phyloP scores from a whole-genome alignment of 1,284 basidiomycete species.

The Cryptococcus floricola region DNA sequence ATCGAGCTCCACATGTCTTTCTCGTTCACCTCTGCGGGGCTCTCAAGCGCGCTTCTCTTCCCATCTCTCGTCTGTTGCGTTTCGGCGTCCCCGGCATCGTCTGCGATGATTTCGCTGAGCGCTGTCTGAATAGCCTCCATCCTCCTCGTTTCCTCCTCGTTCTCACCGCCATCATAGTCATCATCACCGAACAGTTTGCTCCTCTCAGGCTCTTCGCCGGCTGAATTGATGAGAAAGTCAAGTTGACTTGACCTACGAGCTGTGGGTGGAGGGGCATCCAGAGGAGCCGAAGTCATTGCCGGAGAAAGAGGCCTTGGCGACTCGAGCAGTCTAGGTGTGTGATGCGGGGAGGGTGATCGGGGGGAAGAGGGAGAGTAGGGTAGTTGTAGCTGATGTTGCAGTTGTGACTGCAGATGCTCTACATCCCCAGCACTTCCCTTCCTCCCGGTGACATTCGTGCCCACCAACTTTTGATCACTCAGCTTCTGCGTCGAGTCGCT shows the following conservation, averaged over 20 bases:
- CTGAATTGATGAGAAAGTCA: constrained; percentile 38
- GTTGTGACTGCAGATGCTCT: background rate
- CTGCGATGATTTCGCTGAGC: constrained; percentile 85
- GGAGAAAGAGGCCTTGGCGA: background rate
- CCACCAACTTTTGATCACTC: too few species aligned
- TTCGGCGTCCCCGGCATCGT: constrained; percentile 58
- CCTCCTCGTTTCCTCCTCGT: constrained; percentile 59
- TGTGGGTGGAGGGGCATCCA: constrained; percentile 13
- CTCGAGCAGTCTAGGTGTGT: background rate
- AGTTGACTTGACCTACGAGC: constrained; percentile 29
- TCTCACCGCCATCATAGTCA: constrained; percentile 21
- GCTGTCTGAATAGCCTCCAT: constrained; percentile 94
- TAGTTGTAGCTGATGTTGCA: background rate
- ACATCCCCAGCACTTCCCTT: too few species aligned
- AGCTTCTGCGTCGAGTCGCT: too few species aligned
- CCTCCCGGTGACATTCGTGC: too few species aligned
- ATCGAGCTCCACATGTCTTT: constrained; percentile 22
- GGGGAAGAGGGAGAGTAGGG: background rate
- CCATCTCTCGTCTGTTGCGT: background rate
- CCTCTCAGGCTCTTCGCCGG: constrained; percentile 56
- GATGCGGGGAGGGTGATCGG: background rate
- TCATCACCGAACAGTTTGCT: constrained; percentile 33
- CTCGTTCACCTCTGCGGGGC: background rate
- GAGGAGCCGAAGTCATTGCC: background rate
- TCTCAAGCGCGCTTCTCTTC: background rate